phyloP scores from a whole-genome alignment of 2,329 filamentous ascomycete species.

The Chrysoporthe cubensis region DNA sequence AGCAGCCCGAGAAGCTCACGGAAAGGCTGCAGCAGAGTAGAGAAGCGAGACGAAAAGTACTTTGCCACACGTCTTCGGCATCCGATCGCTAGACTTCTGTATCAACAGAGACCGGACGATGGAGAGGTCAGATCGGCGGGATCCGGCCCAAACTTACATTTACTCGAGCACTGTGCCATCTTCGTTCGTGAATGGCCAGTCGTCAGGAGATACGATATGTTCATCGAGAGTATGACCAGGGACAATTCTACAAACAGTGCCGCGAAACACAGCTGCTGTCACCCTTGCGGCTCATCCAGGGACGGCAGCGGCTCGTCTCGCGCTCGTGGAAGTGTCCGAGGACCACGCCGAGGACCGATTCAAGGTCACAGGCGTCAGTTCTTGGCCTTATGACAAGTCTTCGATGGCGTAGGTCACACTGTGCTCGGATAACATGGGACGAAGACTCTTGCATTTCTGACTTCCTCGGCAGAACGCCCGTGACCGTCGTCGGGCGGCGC shows the following conservation, averaged over 20 bases:
- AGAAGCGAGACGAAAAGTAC: background rate
- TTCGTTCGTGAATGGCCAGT: background rate
- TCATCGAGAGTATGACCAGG: background rate
- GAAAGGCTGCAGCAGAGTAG: too few relatives aligned
- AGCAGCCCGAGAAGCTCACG: background rate
- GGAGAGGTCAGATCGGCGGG: background rate
- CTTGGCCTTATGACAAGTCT: background rate
- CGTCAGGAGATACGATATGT: background rate
- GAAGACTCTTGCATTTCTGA: background rate
- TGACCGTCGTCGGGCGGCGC: background rate
- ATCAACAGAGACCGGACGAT: background rate
- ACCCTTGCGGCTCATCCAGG: background rate
- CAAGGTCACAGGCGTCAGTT: background rate
- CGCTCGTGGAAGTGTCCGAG: background rate
- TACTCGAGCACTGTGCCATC: background rate
- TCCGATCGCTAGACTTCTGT: background rate
- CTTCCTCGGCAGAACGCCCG: background rate
- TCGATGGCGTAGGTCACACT: background rate
- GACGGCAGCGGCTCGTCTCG: background rate
- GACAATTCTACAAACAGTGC: background rate
- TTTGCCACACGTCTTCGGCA: background rate
- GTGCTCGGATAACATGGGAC: background rate
- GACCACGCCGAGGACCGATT: background rate
- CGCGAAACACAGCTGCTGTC: background rate
- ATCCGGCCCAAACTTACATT: background rate